These are phyloP conservation scores for Ophiostoma quercus DNA, from an alignment of 2,329 filamentous ascomycete species.

Conservation along the genomic window DNA sequence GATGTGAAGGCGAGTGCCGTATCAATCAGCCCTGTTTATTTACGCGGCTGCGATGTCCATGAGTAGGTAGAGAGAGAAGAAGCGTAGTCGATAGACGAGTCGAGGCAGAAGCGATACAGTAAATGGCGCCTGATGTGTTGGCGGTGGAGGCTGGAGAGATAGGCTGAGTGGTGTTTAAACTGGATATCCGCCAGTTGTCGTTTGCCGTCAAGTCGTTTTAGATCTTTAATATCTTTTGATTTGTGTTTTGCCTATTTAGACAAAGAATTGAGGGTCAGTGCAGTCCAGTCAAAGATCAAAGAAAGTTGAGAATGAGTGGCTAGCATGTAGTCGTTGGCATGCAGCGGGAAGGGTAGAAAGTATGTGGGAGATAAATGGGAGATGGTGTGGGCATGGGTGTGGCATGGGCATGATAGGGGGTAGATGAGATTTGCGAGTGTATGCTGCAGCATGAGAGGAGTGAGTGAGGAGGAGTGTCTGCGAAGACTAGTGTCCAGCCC, in stretches of 20 bases:
- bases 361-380: neutral
- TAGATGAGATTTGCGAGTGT: neutral
- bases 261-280: slow-evolving; percentile 7
- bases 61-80: neutral
- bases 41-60: neutral
- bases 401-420: slow-evolving; percentile 12
- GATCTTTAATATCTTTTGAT: neutral
- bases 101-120: neutral
- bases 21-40: slow-evolving; percentile 3
- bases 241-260: slow-evolving; percentile 1
- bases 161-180: slow-evolving; percentile 2
- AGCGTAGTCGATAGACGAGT: no score
- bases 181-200: neutral
- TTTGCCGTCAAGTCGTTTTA: neutral
- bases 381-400: neutral
- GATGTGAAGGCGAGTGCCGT: slow-evolving; percentile 12
- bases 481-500: slow-evolving; percentile 1
- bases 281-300: neutral
- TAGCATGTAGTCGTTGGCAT: neutral
- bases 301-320: neutral
- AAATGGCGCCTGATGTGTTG: neutral
- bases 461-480: no score
- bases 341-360: neutral
- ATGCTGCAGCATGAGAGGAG: neutral
- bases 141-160: neutral